Evolutionary conservation across 2,329 filamentous ascomycete species (phyloP).

Genomic region (Aspergillus puulaauensis): DNA sequence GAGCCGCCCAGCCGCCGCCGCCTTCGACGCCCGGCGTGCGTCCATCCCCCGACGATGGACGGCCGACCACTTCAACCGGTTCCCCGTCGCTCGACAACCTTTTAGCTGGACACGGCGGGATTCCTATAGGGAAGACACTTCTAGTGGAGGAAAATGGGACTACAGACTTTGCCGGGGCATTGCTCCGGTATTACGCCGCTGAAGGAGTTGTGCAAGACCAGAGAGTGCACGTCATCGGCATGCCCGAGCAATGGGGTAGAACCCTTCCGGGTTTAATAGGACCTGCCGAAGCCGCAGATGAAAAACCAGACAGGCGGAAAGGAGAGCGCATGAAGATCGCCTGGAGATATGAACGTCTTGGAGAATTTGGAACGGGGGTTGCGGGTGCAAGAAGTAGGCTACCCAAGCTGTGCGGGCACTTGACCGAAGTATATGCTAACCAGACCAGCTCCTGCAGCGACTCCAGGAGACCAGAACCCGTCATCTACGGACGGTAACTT

Average conservation of each 20-base stretch:
- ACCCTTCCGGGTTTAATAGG: conserved; percentile 74
- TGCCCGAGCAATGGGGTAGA: conserved; percentile 75
- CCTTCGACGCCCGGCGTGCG: conserved; percentile 58
- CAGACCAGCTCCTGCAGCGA: conserved; percentile 25
- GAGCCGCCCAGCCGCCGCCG: conserved; percentile 28
- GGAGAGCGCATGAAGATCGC: conserved; percentile 96
- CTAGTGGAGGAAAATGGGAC: conserved; percentile 86
- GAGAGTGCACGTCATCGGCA: conserved; percentile 78
- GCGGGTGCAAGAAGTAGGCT: conserved; percentile 61
- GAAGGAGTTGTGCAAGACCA: conserved; percentile 93
- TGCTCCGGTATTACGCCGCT: conserved; percentile 86
- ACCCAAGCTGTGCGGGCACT: neutral
- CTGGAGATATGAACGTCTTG: conserved; percentile 89
- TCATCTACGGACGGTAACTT: conserved; percentile 27
- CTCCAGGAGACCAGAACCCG: conserved; percentile 44
- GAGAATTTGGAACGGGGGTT: conserved; percentile 62
- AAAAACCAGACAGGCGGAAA: conserved; percentile 41
- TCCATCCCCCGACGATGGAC: conserved; percentile 84
- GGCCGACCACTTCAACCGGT: conserved; percentile 86
- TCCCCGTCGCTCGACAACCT: conserved; percentile 81
- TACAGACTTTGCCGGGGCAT: conserved; percentile 84
- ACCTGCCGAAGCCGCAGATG: conserved; percentile 47
- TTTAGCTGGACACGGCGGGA: conserved; percentile 80
- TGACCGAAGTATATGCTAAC: conserved; percentile 15
- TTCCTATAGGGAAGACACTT: conserved; percentile 77